Conservation (phyloP, 2,329 filamentous ascomycete genomes). For the Diaporthe capsici region DNA sequence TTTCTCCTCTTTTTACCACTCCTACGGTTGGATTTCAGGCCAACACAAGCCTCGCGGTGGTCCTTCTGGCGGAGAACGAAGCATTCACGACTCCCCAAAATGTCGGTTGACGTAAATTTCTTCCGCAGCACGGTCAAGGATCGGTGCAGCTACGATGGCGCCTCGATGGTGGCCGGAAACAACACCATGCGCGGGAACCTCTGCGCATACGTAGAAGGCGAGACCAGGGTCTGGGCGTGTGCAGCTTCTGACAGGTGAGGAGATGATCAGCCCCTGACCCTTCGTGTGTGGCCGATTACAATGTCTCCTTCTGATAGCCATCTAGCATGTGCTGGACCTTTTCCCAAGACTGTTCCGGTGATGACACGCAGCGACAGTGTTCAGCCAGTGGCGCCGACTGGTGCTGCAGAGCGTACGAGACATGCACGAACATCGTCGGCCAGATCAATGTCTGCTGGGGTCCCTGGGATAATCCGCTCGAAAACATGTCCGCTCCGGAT, state of each 20-base stretch:
- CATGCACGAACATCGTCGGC: not conserved
- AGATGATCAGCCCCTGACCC: not conserved
- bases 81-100: not conserved
- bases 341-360: not conserved
- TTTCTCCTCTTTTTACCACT: not conserved
- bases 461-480: not conserved
- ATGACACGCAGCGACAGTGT: not conserved
- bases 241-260: constrained; percentile 2
- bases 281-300: not conserved
- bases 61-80: not conserved
- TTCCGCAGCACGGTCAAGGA: constrained; percentile 8
- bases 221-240: constrained; percentile 11
- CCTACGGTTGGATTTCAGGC: not conserved
- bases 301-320: not conserved
- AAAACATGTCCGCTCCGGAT: not conserved
- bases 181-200: constrained; percentile 14
- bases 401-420: constrained; percentile 10
- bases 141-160: not conserved
- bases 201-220: constrained; percentile 8
- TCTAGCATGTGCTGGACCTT: constrained; percentile 13
- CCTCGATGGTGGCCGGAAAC: not conserved
- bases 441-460: constrained; percentile 11
- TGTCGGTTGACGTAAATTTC: not conserved
- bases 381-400: not conserved
- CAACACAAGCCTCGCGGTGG: not conserved